phyloP scores from a whole-genome alignment of 257 asterid species.

The Anisodus tanguticus region DNA sequence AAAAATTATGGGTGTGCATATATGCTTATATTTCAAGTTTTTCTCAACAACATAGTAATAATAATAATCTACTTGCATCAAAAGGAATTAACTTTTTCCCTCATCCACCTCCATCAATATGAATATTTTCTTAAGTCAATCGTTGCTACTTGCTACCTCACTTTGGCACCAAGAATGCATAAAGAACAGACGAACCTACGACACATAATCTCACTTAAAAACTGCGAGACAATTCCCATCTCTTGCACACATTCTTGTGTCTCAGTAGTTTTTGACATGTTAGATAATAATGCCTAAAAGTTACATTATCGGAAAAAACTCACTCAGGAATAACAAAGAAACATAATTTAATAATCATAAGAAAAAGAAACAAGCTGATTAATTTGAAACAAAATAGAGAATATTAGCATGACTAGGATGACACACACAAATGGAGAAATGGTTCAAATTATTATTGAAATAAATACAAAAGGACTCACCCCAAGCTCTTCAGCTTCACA shows the following conservation, averaged over 20 bases:
- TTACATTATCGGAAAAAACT: neutral
- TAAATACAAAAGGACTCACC: slow-evolving; percentile 50
- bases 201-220: slow-evolving; percentile 5
- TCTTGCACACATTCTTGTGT: neutral
- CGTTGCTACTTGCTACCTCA: neutral
- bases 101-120: slow-evolving; percentile 9
- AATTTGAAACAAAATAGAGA: neutral
- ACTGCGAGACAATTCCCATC: neutral
- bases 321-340: neutral
- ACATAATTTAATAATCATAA: neutral
- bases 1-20: too few relatives aligned
- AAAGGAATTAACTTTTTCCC: slow-evolving; percentile 1
- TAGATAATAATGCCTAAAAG: neutral
- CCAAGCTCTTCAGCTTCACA: slow-evolving; percentile 96
- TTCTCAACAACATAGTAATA: neutral
- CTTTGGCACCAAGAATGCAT: slow-evolving; percentile 2
- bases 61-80: neutral
- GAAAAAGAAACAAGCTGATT: slow-evolving; percentile 1
- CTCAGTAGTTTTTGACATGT: neutral
- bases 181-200: neutral
- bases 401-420: neutral
- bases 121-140: slow-evolving; percentile 19
- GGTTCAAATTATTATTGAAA: neutral
- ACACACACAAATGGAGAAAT: neutral
- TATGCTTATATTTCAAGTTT: too few relatives aligned